These are phyloP conservation scores for Erodium moschatum DNA, from an alignment of 441 rosid species.

Conservation along the genomic window DNA sequence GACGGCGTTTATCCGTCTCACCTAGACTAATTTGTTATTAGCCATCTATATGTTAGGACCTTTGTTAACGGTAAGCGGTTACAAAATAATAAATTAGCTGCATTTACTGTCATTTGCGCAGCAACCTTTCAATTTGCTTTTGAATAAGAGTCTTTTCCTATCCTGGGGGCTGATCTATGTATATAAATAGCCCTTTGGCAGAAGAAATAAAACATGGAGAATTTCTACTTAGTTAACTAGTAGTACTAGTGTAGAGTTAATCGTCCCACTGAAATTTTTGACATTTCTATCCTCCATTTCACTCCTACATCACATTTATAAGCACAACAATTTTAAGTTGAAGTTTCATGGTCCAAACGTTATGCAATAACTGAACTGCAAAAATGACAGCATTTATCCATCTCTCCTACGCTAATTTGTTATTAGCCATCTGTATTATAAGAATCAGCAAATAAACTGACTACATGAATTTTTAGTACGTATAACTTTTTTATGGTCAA, in stretches of 20 bases:
- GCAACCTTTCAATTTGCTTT: too few relatives aligned
- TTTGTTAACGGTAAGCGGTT: too few relatives aligned
- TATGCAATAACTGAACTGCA: constrained; percentile 7
- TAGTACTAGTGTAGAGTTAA: too few relatives aligned
- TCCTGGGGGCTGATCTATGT: too few relatives aligned
- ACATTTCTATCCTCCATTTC: constrained; percentile 33
- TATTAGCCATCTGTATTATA: neutral
- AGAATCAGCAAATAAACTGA: neutral
- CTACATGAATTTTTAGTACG: neutral
- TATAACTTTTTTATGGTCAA: neutral
- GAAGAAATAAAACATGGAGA: too few relatives aligned
- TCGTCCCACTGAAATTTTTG: neutral
- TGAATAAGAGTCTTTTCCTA: too few relatives aligned
- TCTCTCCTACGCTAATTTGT: neutral
- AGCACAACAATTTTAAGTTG: constrained; percentile 10
- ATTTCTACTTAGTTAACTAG: too few relatives aligned
- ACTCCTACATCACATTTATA: constrained; percentile 39
- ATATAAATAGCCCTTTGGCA: too few relatives aligned
- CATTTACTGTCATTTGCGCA: too few relatives aligned
- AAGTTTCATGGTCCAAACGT: neutral
- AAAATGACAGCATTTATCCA: neutral
- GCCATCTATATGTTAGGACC: neutral
- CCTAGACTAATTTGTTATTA: neutral
- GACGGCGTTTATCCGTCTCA: neutral
- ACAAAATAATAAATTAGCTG: too few relatives aligned